These are phyloP conservation scores for Apiotrichum gamsii DNA, from an alignment of 1,284 basidiomycete species.

Conservation along the genomic window DNA sequence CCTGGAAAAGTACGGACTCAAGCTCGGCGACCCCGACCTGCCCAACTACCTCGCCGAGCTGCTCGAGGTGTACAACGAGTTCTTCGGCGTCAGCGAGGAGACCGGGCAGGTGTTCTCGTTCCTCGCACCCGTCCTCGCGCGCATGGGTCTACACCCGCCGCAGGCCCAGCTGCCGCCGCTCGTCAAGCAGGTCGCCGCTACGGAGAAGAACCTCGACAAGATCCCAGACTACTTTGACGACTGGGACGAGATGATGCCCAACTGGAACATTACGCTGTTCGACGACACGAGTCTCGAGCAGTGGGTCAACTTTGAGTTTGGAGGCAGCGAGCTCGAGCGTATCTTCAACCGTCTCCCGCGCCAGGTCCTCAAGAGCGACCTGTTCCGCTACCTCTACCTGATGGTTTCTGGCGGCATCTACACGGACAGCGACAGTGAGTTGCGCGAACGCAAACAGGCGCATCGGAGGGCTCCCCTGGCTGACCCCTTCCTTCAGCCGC, in stretches of 20 bases:
- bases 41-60: conserved; percentile 23
- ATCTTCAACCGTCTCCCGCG: conserved; percentile 34
- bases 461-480: not conserved
- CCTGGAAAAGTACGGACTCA: conserved; percentile 1
- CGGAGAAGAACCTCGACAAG: conserved; percentile 26
- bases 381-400: conserved; percentile 43
- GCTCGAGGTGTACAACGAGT: conserved; percentile 20
- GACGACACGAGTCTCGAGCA: conserved; percentile 26
- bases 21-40: conserved; percentile 10
- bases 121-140: conserved; percentile 19
- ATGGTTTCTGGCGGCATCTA: conserved; percentile 46
- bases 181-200: conserved; percentile 32
- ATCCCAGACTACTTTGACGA: conserved; percentile 28
- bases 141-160: conserved; percentile 28
- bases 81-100: conserved; percentile 13
- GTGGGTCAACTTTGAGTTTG: conserved; percentile 32
- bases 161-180: conserved; percentile 19
- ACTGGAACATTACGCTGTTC: conserved; percentile 30
- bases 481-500: conserved; percentile 12
- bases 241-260: conserved; percentile 35
- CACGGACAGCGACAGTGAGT: conserved; percentile 45
- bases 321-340: conserved; percentile 21
- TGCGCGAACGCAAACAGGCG: not conserved
- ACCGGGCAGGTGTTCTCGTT: conserved; percentile 12
- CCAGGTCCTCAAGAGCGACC: conserved; percentile 42